These are phyloP conservation scores for Yamadazyma songkhlaensis DNA, from an alignment of 1,139 yeast species.

Conservation along the genomic window DNA sequence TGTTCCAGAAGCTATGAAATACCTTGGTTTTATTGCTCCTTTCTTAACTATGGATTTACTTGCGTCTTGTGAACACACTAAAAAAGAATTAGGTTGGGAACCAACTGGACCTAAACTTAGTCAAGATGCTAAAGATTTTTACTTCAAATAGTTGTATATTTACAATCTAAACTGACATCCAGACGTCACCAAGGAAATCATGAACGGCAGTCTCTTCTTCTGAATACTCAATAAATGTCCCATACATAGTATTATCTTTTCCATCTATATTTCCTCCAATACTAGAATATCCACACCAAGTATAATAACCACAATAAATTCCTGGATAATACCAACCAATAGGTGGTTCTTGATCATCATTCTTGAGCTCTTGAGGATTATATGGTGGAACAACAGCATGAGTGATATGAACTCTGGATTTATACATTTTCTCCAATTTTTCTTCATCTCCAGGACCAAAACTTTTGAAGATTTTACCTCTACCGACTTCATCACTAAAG, in stretches of 20 bases:
- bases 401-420: conserved; percentile 21
- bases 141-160: background rate
- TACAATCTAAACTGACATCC: conserved; percentile 23
- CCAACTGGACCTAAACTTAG: conserved; percentile 16
- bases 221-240: conserved; percentile 23
- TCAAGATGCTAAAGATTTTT: conserved; percentile 15
- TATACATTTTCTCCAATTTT: conserved; percentile 9
- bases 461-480: conserved; percentile 18
- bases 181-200: conserved; percentile 31
- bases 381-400: conserved; percentile 34
- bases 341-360: conserved; percentile 26
- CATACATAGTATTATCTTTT: conserved; percentile 22
- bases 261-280: conserved; percentile 33
- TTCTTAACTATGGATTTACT: background rate
- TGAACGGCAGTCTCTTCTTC: conserved; percentile 19
- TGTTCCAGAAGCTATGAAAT: background rate
- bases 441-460: conserved; percentile 16
- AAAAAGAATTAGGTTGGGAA: conserved; percentile 18
- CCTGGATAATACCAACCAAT: conserved; percentile 26
- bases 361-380: conserved; percentile 21
- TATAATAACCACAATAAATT: conserved; percentile 37
- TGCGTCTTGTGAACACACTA: conserved; percentile 10
- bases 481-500: conserved; percentile 23
- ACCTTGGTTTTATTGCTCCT: background rate
- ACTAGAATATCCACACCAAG: conserved; percentile 45